A percentile compares a stretch with the other conserved stretches of the same genome.
Conservation (phyloP, 352 stramenopile genomes). For the Globisporangium heterothallicum region DNA sequence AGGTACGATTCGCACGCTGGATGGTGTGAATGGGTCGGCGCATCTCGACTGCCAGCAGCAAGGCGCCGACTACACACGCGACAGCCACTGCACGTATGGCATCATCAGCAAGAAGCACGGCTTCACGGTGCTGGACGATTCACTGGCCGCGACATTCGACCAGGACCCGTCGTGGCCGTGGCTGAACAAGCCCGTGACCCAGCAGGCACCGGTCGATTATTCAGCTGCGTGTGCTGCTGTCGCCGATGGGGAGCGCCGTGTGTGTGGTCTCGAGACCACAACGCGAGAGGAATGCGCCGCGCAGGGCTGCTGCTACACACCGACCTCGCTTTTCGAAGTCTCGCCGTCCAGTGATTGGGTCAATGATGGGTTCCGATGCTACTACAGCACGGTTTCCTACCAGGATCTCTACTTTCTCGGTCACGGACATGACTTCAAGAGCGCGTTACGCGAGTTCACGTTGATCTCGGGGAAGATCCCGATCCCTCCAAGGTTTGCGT, state of each 20-base stretch:
- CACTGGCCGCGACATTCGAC: slow-evolving; percentile 19
- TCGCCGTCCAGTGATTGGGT: background rate
- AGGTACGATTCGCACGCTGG: slow-evolving; percentile 36
- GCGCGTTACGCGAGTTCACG: slow-evolving; percentile 37
- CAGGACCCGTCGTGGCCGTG: slow-evolving; percentile 21
- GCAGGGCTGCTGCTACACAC: slow-evolving; percentile 25
- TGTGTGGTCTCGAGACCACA: slow-evolving; percentile 21
- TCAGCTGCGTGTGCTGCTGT: slow-evolving; percentile 12
- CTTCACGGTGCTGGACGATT: slow-evolving; percentile 33
- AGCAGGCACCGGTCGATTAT: background rate
- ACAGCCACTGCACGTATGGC: slow-evolving; percentile 34
- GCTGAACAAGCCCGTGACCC: slow-evolving; percentile 8
- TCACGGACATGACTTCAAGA: slow-evolving; percentile 33
- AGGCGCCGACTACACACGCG: slow-evolving; percentile 21
- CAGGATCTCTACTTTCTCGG: slow-evolving; percentile 48
- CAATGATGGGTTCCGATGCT: slow-evolving; percentile 21
- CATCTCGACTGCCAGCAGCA: slow-evolving; percentile 25
- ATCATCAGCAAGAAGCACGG: slow-evolving; percentile 29
- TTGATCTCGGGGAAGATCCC: slow-evolving; percentile 26
- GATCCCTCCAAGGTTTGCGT: slow-evolving; percentile 23
- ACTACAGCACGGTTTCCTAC: slow-evolving; percentile 24
- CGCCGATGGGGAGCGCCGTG: slow-evolving; percentile 11
- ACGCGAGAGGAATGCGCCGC: slow-evolving; percentile 15
- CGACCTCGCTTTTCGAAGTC: slow-evolving; percentile 1
- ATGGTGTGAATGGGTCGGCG: slow-evolving; percentile 22